A percentile compares a stretch with the other conserved stretches of the same genome.
These are phyloP conservation scores for Deinandra increscens DNA, from an alignment of 129 eudicot species.

Conservation along the genomic window DNA sequence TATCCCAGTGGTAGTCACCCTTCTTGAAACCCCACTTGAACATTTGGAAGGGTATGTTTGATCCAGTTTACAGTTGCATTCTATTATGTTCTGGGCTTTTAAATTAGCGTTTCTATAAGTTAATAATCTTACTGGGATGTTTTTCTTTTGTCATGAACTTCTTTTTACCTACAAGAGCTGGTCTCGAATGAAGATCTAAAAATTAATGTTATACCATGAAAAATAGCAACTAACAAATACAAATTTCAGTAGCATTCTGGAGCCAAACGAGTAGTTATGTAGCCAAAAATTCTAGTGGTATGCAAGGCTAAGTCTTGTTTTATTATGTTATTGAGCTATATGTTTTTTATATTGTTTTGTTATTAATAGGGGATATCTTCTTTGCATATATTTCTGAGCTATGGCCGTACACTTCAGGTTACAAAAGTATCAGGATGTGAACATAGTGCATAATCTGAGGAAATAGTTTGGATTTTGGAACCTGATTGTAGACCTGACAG, in stretches of 20 bases:
- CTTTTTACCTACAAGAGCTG: not conserved
- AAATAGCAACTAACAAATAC: not conserved
- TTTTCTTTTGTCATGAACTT: not conserved
- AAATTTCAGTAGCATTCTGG: not conserved
- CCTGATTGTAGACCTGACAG: not conserved
- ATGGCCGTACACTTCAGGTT: slow-evolving; percentile 1
- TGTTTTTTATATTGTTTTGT: not conserved
- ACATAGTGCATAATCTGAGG: not conserved
- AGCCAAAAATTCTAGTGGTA: not conserved
- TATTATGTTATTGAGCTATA: not conserved
- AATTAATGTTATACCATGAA: not conserved
- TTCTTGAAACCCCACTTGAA: slow-evolving; percentile 80
- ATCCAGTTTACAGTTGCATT: slow-evolving; percentile 18
- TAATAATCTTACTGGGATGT: not conserved
- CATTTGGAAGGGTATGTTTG: slow-evolving; percentile 66
- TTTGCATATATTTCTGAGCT: slow-evolving; percentile 8
- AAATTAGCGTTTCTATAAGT: not conserved
- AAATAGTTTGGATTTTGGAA: slow-evolving; percentile 1
- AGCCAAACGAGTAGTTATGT: not conserved
- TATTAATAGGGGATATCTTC: not conserved
- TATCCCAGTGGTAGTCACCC: slow-evolving; percentile 68
- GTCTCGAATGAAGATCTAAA: not conserved
- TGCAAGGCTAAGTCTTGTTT: not conserved
- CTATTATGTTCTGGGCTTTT: not conserved
- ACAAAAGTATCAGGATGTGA: not conserved